Base-by-base conservation (phyloP, 1,139 yeast genomes). In the Hemisphaericaspora lyxosophila region DNA sequence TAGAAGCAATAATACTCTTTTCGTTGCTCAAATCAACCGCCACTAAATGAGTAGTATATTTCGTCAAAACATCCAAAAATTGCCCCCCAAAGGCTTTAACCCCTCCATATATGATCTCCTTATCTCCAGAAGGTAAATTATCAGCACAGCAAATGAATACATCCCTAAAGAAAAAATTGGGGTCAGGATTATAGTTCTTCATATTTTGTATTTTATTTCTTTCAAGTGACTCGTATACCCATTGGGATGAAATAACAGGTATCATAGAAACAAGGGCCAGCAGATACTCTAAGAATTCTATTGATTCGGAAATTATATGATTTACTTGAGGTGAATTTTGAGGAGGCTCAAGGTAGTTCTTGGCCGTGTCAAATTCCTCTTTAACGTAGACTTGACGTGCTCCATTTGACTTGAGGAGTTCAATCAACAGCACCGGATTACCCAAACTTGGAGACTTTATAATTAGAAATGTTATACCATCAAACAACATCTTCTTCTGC, bases 1-100 rank as follows among this genome's bases (percentile, higher is more conserved):
- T 64, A 7, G 61, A 50, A 4, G 77, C 77, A 31, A 72, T 57
- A 22, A 70, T 60, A 25, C 68, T 59, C 50, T 71, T 71, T 34
- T 67, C 82, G 45, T 83, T 82, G 24, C 75, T 62, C 19, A 73
- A 55, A 47, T 77, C 78, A 7, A 62, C 53, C 0, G 95, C 76
- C 12, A 90, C 66, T 35, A 88, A 69, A 65, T 90, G 97, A 0
- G 97, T 87, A 1, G 95, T 85, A 45, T 74, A 74, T 38, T 75
- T 73, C 7, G 87, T 80, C 25, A 89, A 60, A n/a, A 73, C 70
- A 40, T 82, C 83, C 39, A 79, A 63, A 53, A 69, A 82, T 34
- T 74, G 77, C 1, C 96, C 97, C 1, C 96, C 97, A 47, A 85
- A 70, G 0, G 86, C 83, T 23, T 75, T 59, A 0, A 85, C 81